A percentile compares a stretch with the other conserved stretches of the same genome.
Conservation (phyloP, 2,329 filamentous ascomycete genomes). For the Didymella lethalis region DNA sequence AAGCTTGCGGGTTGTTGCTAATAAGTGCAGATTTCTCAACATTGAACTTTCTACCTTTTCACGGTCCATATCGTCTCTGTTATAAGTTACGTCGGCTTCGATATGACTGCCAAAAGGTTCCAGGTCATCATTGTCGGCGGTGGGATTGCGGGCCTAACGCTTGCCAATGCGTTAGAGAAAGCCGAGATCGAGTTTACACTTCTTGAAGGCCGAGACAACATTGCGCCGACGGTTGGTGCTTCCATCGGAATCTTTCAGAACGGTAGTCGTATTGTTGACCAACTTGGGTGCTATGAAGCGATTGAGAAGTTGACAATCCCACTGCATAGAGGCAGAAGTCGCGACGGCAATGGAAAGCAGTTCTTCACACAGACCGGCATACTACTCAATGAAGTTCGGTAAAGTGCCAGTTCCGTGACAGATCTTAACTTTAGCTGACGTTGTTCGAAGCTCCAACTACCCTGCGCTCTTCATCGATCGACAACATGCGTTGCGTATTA, state of each 20-base stretch:
- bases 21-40: not conserved
- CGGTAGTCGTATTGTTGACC: slow-evolving; percentile 30
- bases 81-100: not conserved
- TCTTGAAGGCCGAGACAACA: slow-evolving; percentile 22
- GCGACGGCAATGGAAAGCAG: slow-evolving; percentile 6
- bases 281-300: slow-evolving; percentile 23
- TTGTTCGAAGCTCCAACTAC: slow-evolving; percentile 1
- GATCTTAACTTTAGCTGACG: not conserved
- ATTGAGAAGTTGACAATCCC: slow-evolving; percentile 6
- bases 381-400: slow-evolving; percentile 4
- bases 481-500: slow-evolving; percentile 20
- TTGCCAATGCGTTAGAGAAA: slow-evolving; percentile 26
- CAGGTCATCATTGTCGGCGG: slow-evolving; percentile 27
- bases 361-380: not conserved
- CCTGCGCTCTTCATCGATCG: slow-evolving; percentile 24
- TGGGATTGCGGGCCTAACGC: slow-evolving; percentile 23
- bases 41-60: not conserved
- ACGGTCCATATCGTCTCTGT: not conserved
- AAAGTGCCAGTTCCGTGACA: not conserved
- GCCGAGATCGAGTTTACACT: slow-evolving; percentile 27
- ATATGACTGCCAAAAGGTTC: not conserved
- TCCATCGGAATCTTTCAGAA: slow-evolving; percentile 30
- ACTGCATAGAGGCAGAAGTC: not conserved
- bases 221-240: slow-evolving; percentile 29
- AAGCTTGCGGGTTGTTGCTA: not conserved